Evolutionary conservation across 2,329 filamentous ascomycete species (phyloP), one percentile per base, ranked within the genome.

Genomic region (Phyllosticta capitalensis): DNA sequence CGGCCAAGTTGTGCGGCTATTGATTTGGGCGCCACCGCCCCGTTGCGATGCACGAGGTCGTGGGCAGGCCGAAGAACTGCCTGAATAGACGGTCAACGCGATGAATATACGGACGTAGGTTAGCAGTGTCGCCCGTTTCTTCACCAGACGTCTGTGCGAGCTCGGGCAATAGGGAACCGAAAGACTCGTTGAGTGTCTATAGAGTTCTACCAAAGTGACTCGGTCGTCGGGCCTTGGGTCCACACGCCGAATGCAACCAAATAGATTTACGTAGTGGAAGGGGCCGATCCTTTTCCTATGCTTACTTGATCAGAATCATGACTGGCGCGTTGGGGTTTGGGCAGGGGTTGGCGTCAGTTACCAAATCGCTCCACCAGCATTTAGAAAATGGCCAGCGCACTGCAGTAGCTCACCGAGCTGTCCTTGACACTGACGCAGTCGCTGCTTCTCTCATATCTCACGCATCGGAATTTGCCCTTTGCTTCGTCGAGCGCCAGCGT

Each of bases 351-450:
- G 24, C 24, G 3, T 26, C 7, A 6, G 38, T 45, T 5, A 45
- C 38, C 6, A 45, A 6, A n/a, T n/a, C 38, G 38, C 17, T n/a
- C n/a, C 14, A 19, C 17, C 12, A 45, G 5, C 38, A 6, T 50
- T 38, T 57, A 91, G 33, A 91, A 69, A 17, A 92, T 79, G 9
- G 92, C 90, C 78, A 94, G 95, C 3, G 91, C 94, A 70, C 92
- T 92, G 2, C 89, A 91, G 73, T 99, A 99, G 75, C 92, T 96
- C 56, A 99, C 94, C 66, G 92, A 96, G 65, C 86, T 94, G 64
- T 96, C 90, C 17, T 70, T 72, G 0, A 86, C 78, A 28, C 79
- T 78, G 64, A 82, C 78, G 3, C 88, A 88, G 71, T 95, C 76
- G 61, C 84, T 86, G 74, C 92, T 99, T 61, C 92, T 83, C 69